Conservation (phyloP, 2,329 filamentous ascomycete species). For the Ceratocystis harringtonii region DNA sequence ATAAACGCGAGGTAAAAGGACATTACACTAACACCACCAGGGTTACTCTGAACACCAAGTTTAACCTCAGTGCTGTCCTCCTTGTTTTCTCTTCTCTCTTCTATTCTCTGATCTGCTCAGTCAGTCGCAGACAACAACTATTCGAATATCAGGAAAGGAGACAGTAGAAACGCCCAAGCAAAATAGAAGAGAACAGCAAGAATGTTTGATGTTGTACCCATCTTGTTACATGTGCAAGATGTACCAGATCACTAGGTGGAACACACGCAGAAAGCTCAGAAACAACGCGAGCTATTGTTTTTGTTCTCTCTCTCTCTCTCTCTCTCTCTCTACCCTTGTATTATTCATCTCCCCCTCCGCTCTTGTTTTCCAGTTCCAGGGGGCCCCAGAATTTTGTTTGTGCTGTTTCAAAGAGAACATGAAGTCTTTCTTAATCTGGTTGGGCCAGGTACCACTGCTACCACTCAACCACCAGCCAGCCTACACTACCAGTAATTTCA, state of each 20-base stretch:
- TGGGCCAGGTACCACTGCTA: not conserved
- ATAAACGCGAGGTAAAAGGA: no score
- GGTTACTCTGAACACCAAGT: not conserved
- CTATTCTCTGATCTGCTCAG: not conserved
- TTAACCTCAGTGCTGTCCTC: not conserved
- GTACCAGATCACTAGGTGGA: not conserved
- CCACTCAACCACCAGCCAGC: not conserved
- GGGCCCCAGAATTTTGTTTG: not conserved
- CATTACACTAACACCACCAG: not conserved
- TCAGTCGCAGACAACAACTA: no score
- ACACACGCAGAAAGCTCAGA: not conserved
- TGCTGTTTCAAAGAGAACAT: not conserved
- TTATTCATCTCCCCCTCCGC: no score
- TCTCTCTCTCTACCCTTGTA: not conserved
- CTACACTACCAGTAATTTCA: not conserved
- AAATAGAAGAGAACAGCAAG: no score
- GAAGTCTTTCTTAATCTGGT: not conserved
- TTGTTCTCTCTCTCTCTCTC: not conserved
- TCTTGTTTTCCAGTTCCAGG: not conserved
- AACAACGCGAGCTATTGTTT: not conserved
- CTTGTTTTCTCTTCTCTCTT: not conserved
- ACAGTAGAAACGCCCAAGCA: no score
- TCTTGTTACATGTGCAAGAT: not conserved
- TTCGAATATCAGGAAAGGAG: no score
- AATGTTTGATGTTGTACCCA: not conserved